Percentiles rank a stretch among this genome's conserved stretches.
phyloP scores from a whole-genome alignment of 768 basidiomycete genomes.

The Leccinum fibrillosum region DNA sequence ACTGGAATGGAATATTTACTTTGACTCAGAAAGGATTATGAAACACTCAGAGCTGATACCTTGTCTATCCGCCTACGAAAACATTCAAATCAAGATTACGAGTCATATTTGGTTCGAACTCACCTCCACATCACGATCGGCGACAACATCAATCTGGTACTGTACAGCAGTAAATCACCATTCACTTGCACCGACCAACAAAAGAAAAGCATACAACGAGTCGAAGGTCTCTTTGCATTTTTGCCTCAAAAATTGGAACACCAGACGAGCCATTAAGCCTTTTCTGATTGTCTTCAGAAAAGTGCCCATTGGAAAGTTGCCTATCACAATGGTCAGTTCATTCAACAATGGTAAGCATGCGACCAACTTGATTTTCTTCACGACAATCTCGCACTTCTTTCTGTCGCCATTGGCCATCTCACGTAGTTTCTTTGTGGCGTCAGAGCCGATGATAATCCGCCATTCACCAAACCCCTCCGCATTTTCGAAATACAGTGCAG shows the following conservation, averaged over 20 bases:
- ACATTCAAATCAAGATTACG: not conserved
- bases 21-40: not conserved
- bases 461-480: constrained; percentile 62
- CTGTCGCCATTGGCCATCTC: constrained; percentile 43
- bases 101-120: not conserved
- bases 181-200: not conserved
- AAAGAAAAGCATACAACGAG: constrained; percentile 24
- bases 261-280: constrained; percentile 44
- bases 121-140: constrained; percentile 35
- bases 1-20: constrained; percentile 24
- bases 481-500: constrained; percentile 58
- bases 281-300: constrained; percentile 69
- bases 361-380: constrained; percentile 67
- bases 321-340: constrained; percentile 30
- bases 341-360: not conserved
- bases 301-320: constrained; percentile 66
- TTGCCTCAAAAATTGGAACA: constrained; percentile 66
- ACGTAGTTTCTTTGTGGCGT: constrained; percentile 48
- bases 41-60: constrained; percentile 21
- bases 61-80: constrained; percentile 37
- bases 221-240: constrained; percentile 53
- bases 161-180: constrained; percentile 13
- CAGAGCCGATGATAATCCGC: constrained; percentile 53
- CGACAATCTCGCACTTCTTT: constrained; percentile 48
- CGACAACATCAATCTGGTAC: constrained; percentile 50